Percentiles rank a stretch among this genome's conserved stretches.
Evolutionary conservation across 2,329 filamentous ascomycete genomes (phyloP).

Genomic region (Alternaria dauci): DNA sequence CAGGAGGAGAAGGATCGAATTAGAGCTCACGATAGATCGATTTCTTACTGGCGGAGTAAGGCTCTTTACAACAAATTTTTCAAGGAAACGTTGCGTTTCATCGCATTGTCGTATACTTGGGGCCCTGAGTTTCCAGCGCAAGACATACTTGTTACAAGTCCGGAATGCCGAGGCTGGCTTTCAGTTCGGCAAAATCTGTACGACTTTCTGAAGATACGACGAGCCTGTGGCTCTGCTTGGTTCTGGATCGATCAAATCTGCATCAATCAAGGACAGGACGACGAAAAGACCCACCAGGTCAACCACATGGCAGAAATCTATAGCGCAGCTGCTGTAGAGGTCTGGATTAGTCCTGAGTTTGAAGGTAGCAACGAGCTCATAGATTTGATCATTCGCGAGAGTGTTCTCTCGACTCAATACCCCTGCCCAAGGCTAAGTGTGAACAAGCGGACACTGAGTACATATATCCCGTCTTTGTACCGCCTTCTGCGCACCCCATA

Average conservation of each 20-base stretch:
- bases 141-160: background rate
- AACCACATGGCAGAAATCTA: background rate
- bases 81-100: background rate
- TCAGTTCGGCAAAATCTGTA: background rate
- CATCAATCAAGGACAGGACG: background rate
- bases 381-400: background rate
- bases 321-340: background rate
- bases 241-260: background rate
- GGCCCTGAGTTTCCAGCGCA: background rate
- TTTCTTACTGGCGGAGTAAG: no score
- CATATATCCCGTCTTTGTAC: accelerated
- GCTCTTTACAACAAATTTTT: accelerated
- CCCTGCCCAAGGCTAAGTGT: accelerated
- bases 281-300: background rate
- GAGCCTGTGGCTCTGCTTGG: accelerated
- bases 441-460: background rate
- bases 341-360: background rate
- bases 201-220: background rate
- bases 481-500: background rate
- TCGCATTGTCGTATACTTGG: background rate
- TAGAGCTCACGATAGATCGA: accelerated
- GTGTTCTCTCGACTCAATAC: accelerated
- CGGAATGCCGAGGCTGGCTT: background rate
- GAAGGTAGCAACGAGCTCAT: background rate
- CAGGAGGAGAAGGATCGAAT: background rate